Percentiles rank a stretch among this genome's conserved stretches.
Evolutionary conservation across 2,329 filamentous ascomycete species (phyloP).

Genomic region (Nectriaceae sp.): DNA sequence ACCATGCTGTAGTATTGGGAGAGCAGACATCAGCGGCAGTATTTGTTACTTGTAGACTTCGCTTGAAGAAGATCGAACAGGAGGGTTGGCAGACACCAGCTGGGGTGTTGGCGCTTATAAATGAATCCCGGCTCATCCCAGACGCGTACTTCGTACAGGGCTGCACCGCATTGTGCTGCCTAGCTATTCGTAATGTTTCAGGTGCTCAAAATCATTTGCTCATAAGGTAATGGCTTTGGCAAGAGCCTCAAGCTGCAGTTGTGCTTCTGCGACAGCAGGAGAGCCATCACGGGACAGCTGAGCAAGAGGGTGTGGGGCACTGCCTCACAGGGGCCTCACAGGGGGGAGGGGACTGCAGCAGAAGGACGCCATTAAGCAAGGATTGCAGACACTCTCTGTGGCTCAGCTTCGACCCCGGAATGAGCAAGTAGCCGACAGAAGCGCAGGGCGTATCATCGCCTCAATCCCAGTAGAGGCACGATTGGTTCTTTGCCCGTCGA

Average conservation of each 20-base stretch:
- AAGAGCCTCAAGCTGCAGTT: conserved; percentile 12
- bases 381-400: conserved; percentile 8
- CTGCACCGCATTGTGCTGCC: conserved; percentile 6
- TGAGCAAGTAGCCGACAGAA: not conserved
- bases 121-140: not conserved
- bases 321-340: conserved; percentile 7
- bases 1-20: conserved; percentile 28
- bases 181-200: conserved; percentile 7
- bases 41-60: not conserved
- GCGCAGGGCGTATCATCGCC: not conserved
- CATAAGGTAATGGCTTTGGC: conserved; percentile 2
- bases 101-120: conserved; percentile 9
- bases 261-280: conserved; percentile 8
- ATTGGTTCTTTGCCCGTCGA: not conserved
- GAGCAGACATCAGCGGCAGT: conserved; percentile 8
- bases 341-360: no score
- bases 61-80: not conserved
- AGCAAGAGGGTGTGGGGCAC: conserved; percentile 13
- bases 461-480: not conserved
- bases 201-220: not conserved
- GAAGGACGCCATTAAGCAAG: conserved; percentile 10
- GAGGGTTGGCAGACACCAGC: not conserved
- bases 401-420: conserved; percentile 20
- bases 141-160: not conserved
- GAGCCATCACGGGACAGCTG: conserved; percentile 20